A percentile compares a stretch with the other conserved stretches of the same genome.
phyloP scores from a whole-genome alignment of 2,329 filamentous ascomycete species.

The Fusarium chlamydosporum region DNA sequence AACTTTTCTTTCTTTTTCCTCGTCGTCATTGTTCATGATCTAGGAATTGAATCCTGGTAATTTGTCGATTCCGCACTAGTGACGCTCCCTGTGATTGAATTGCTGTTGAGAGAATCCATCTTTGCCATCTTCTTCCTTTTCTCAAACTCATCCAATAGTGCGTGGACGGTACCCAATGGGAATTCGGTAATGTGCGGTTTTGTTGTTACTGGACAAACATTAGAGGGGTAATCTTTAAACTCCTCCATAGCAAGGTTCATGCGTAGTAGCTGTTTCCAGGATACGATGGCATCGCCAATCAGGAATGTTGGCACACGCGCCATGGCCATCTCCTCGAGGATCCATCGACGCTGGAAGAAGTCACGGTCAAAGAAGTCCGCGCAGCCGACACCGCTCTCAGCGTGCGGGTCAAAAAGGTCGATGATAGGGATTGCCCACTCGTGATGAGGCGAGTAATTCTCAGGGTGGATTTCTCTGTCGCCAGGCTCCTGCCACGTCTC shows the following conservation, averaged over 20 bases:
- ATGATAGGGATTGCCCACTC: conserved; percentile 51
- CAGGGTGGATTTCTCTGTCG: conserved; percentile 52
- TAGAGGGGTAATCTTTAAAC: conserved; percentile 53
- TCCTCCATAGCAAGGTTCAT: conserved; percentile 56
- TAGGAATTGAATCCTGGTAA: conserved; percentile 22
- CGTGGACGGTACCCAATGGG: conserved; percentile 39
- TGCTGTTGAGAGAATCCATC: conserved; percentile 34
- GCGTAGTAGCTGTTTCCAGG: conserved; percentile 55
- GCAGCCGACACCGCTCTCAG: conserved; percentile 44
- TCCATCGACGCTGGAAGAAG: conserved; percentile 57
- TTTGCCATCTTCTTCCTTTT: conserved; percentile 40
- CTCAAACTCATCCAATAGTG: conserved; percentile 39
- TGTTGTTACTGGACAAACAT: conserved; percentile 49
- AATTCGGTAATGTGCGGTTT: conserved; percentile 26
- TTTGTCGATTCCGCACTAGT: conserved; percentile 29
- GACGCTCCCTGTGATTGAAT: conserved; percentile 24
- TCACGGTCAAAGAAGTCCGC: conserved; percentile 52
- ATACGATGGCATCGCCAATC: conserved; percentile 55
- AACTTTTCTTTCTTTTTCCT: not conserved
- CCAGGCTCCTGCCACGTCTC: conserved; percentile 54
- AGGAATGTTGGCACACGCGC: conserved; percentile 53
- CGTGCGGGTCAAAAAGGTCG: conserved; percentile 46
- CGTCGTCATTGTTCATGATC: not conserved
- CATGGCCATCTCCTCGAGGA: conserved; percentile 56
- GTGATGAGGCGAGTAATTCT: conserved; percentile 54